A percentile compares a stretch with the other conserved stretches of the same genome.
phyloP scores from a whole-genome alignment of 805 yeast genomes.

The Suhomyces faveliae region DNA sequence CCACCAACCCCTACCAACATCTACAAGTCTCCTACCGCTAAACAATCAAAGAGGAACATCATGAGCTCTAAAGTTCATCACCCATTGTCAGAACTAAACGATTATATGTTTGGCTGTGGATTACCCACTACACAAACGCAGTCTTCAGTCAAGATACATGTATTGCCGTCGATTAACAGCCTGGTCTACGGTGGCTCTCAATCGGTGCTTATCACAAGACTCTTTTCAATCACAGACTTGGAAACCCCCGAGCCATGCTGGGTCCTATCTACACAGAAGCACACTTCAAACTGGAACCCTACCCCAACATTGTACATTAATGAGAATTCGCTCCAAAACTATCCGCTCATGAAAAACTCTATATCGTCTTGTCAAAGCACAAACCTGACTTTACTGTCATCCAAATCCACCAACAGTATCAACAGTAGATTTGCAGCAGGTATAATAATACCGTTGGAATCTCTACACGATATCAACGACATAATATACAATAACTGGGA shows the following conservation, averaged over 20 bases:
- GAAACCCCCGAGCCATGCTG: constrained; percentile 3
- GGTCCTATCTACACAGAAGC: constrained; percentile 2
- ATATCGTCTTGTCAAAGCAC: not conserved
- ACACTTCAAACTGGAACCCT: constrained; percentile 40
- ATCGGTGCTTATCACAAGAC: constrained; percentile 45
- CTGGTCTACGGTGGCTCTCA: constrained; percentile 28
- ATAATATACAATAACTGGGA: constrained; percentile 50
- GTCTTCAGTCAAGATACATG: constrained; percentile 47
- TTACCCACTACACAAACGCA: constrained; percentile 47
- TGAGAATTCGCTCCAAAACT: constrained; percentile 13
- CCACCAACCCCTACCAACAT: not conserved
- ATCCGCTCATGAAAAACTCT: constrained; percentile 4
- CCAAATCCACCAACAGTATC: constrained; percentile 14
- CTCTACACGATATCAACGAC: constrained; percentile 32
- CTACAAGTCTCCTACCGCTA: not conserved
- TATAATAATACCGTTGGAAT: constrained; percentile 46
- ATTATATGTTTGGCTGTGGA: constrained; percentile 59
- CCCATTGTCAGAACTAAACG: constrained; percentile 44
- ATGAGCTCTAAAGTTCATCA: constrained; percentile 37
- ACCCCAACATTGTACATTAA: constrained; percentile 35
- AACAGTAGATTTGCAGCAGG: constrained; percentile 48
- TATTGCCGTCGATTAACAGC: constrained; percentile 42
- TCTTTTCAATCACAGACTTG: constrained; percentile 40
- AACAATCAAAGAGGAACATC: constrained; percentile 10
- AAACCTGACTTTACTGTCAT: not conserved